Conservation (phyloP, 805 yeast species). For the Metahyphopichia silvanorum region DNA sequence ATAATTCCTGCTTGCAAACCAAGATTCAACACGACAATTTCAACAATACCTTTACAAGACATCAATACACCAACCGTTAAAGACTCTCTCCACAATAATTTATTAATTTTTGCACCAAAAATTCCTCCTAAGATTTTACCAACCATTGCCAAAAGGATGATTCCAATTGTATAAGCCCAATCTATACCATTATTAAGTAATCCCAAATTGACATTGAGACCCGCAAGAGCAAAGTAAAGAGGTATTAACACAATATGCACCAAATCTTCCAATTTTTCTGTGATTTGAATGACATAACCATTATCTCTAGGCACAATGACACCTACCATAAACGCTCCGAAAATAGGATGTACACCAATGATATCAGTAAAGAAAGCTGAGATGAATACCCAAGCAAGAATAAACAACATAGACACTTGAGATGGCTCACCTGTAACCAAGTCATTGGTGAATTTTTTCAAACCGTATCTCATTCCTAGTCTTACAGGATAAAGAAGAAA, state of each 20-base stretch:
- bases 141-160: constrained; percentile 62
- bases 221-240: constrained; percentile 76
- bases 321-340: constrained; percentile 82
- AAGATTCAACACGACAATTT: constrained; percentile 71
- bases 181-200: constrained; percentile 60
- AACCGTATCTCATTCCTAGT: constrained; percentile 40
- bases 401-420: constrained; percentile 53
- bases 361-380: constrained; percentile 80
- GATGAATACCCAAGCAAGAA: constrained; percentile 53
- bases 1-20: constrained; percentile 74
- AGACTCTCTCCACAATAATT: constrained; percentile 70
- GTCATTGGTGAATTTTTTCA: constrained; percentile 50
- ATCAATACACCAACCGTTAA: constrained; percentile 73
- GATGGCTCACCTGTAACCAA: constrained; percentile 60
- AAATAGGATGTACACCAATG: constrained; percentile 82
- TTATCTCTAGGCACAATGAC: constrained; percentile 73
- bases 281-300: constrained; percentile 64
- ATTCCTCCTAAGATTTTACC: constrained; percentile 70
- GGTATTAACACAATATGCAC: constrained; percentile 73
- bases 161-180: constrained; percentile 76
- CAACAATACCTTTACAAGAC: constrained; percentile 90
- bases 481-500: constrained; percentile 58
- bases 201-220: constrained; percentile 67
- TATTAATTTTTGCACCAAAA: constrained; percentile 58
- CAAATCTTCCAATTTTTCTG: constrained; percentile 75